These are phyloP conservation scores for Phytophthora ohioensis DNA, from an alignment of 352 stramenopile genomes.

Conservation along the genomic window DNA sequence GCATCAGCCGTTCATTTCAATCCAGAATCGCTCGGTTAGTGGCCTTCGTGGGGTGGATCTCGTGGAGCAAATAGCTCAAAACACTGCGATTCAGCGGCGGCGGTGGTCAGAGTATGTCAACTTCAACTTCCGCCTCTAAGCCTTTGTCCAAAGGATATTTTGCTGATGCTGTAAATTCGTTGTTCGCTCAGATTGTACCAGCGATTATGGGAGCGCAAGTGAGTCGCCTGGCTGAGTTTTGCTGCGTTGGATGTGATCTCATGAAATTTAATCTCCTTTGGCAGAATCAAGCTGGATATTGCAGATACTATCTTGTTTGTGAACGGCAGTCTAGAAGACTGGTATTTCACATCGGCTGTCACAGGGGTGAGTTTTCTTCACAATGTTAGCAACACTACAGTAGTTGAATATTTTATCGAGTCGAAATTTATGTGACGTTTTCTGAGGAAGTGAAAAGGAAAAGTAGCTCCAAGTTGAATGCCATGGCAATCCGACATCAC, in stretches of 20 bases:
- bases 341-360: conserved; percentile 68
- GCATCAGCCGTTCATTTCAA: conserved; percentile 12
- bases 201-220: conserved; percentile 71
- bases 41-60: conserved; percentile 55
- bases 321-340: conserved; percentile 51
- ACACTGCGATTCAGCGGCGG: conserved; percentile 53
- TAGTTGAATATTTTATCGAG: background rate
- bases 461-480: conserved; percentile 29
- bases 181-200: conserved; percentile 51
- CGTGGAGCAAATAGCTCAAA: conserved; percentile 60
- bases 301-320: conserved; percentile 62
- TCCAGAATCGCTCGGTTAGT: conserved; percentile 22
- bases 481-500: conserved; percentile 31
- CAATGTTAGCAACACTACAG: background rate
- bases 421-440: background rate
- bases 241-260: background rate
- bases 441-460: conserved; percentile 65
- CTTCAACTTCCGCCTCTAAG: background rate
- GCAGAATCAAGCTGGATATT: conserved; percentile 67
- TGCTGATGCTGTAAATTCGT: conserved; percentile 3
- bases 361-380: conserved; percentile 49
- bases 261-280: conserved; percentile 3
- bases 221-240: conserved; percentile 3
- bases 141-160: background rate
- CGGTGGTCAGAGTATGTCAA: conserved; percentile 64